A percentile compares a stretch with the other conserved stretches of the same genome.
These are phyloP conservation scores for Chaetomiaceae sp. DNA, from an alignment of 2,329 filamentous ascomycete species.

Conservation along the genomic window DNA sequence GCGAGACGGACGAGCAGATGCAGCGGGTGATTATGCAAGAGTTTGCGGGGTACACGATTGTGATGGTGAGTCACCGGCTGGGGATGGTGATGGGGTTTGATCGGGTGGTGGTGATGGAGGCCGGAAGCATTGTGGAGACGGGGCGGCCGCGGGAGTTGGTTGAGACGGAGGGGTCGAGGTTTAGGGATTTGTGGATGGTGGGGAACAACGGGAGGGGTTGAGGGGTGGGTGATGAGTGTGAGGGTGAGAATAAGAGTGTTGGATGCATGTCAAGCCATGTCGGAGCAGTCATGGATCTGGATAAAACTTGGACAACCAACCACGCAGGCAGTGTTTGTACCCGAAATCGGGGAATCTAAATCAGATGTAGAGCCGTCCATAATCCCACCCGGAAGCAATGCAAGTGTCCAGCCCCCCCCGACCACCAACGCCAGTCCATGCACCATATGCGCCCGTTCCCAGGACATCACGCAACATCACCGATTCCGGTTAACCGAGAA, in stretches of 20 bases:
- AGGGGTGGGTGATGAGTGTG: no score
- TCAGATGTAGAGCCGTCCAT: no score
- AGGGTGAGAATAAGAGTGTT: no score
- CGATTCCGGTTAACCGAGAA: constrained; percentile 29
- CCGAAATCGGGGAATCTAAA: no score
- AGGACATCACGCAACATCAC: constrained; percentile 11
- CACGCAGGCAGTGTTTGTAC: no score
- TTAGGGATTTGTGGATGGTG: constrained; percentile 22
- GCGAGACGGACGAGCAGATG: constrained; percentile 37
- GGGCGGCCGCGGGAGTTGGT: constrained; percentile 16
- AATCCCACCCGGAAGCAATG: neutral
- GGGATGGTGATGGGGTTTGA: constrained; percentile 50
- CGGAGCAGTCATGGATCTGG: no score
- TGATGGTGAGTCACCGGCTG: constrained; percentile 42
- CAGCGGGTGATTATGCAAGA: constrained; percentile 35
- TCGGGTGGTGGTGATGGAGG: constrained; percentile 44
- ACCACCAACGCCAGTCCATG: constrained; percentile 4
- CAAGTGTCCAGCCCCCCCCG: neutral
- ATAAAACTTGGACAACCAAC: no score
- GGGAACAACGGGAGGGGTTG: neutral
- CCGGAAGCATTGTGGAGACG: constrained; percentile 40
- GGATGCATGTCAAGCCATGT: no score
- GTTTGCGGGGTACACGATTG: constrained; percentile 45
- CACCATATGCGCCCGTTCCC: neutral
- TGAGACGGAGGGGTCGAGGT: constrained; percentile 19